phyloP scores from a whole-genome alignment of 768 basidiomycete genomes.

The Leucosporidium creatinivorum region DNA sequence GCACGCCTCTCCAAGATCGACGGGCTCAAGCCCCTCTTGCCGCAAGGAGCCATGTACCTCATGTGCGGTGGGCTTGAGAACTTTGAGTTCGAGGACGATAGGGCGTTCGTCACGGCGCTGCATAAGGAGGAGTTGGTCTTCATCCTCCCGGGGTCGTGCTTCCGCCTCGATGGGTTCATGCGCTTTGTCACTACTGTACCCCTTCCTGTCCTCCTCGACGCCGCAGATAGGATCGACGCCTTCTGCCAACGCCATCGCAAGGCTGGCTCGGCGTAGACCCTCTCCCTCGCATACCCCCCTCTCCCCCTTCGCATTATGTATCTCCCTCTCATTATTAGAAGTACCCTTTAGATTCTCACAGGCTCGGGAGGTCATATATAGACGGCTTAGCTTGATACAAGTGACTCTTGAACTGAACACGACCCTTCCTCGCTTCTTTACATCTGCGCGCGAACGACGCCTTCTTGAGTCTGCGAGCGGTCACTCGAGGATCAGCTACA shows the following conservation, averaged over 20 bases:
- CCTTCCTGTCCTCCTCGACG: slow-evolving; percentile 20
- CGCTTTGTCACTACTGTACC: slow-evolving; percentile 34
- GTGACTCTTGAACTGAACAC: too few species aligned
- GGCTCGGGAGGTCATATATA: background rate
- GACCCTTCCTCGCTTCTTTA: background rate
- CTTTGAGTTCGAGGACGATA: slow-evolving; percentile 24
- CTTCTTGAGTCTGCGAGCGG: slow-evolving; percentile 21
- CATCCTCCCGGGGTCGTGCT: slow-evolving; percentile 24
- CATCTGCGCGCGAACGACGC: slow-evolving; percentile 28
- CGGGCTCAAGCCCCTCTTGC: slow-evolving; percentile 17
- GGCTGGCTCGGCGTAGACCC: background rate
- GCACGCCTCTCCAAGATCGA: slow-evolving; percentile 22
- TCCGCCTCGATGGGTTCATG: slow-evolving; percentile 27
- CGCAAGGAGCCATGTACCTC: slow-evolving; percentile 29
- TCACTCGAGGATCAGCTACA: background rate
- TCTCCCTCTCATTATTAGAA: background rate
- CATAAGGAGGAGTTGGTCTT: slow-evolving; percentile 29
- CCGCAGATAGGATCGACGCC: slow-evolving; percentile 28
- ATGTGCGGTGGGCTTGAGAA: slow-evolving; percentile 18
- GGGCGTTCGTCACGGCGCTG: slow-evolving; percentile 21
- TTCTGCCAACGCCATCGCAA: slow-evolving; percentile 30
- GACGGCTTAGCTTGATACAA: background rate
- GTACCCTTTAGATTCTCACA: background rate
- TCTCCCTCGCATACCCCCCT: background rate
- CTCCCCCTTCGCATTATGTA: background rate